Percentiles rank a stretch among this genome's conserved stretches.
Conservation (phyloP, 257 asterid species). For the Primulina eburnea region DNA sequence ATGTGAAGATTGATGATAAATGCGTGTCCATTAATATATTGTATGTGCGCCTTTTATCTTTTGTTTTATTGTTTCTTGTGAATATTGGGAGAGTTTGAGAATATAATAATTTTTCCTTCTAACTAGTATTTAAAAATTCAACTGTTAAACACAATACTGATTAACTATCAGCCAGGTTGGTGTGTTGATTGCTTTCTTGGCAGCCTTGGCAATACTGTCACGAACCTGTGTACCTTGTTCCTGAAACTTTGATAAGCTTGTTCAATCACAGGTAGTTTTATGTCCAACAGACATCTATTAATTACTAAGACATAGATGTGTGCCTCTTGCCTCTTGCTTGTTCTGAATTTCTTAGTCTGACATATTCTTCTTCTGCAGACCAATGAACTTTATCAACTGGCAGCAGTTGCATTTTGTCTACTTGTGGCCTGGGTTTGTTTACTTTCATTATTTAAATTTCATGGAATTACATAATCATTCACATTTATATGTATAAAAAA, state of each 20-base stretch:
- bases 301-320: conserved; percentile 8
- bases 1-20: not conserved
- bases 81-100: not conserved
- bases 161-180: conserved; percentile 81
- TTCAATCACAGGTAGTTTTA: conserved; percentile 80
- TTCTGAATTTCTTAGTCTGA: conserved; percentile 20
- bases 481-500: not conserved
- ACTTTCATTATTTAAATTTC: conserved; percentile 17
- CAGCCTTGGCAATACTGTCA: conserved; percentile 63
- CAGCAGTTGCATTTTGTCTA: conserved; percentile 96
- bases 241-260: conserved; percentile 95
- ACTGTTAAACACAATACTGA: conserved; percentile 41
- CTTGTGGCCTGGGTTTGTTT: conserved; percentile 96
- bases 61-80: not conserved
- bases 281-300: not conserved
- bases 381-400: conserved; percentile 94
- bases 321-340: conserved; percentile 15
- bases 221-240: conserved; percentile 97
- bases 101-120: conserved; percentile 15
- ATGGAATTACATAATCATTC: not conserved
- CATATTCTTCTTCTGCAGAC: conserved; percentile 56
- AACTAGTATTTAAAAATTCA: conserved; percentile 8
- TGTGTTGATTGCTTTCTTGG: conserved; percentile 81
- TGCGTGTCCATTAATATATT: not conserved
- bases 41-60: not conserved